These are phyloP conservation scores for Cryphonectria naterciae DNA, from an alignment of 2,329 filamentous ascomycete species.

Conservation along the genomic window DNA sequence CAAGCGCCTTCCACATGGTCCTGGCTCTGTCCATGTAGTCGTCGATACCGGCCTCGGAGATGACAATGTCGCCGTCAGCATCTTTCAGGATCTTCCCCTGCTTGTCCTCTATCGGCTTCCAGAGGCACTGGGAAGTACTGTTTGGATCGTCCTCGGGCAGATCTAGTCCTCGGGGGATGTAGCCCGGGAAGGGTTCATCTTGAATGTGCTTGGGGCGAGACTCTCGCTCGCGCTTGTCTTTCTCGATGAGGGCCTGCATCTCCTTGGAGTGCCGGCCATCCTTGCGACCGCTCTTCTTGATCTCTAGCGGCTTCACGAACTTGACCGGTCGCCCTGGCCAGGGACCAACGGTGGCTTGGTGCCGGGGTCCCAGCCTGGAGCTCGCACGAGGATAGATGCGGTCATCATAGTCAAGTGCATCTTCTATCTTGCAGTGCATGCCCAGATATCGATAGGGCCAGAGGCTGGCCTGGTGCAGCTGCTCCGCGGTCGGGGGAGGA, in stretches of 20 bases:
- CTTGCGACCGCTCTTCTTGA: conserved; percentile 81
- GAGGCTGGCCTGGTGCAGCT: conserved; percentile 88
- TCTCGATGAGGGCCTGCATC: conserved; percentile 75
- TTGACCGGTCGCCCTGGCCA: conserved; percentile 91
- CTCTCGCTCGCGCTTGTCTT: conserved; percentile 77
- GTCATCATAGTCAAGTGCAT: conserved; percentile 95
- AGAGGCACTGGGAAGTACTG: conserved; percentile 76
- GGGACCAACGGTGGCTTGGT: conserved; percentile 82
- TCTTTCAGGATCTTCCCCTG: conserved; percentile 19
- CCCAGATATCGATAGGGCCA: conserved; percentile 97
- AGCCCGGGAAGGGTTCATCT: conserved; percentile 81
- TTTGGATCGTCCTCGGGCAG: conserved; percentile 69
- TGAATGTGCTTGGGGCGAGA: conserved; percentile 91
- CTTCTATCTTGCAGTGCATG: conserved; percentile 92
- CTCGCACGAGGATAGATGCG: conserved; percentile 95
- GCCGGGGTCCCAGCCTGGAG: conserved; percentile 85
- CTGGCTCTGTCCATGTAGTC: conserved; percentile 76
- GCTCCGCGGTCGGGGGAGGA: conserved; percentile 73
- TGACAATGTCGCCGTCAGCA: conserved; percentile 37
- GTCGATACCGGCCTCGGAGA: conserved; percentile 56
- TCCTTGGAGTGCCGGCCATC: conserved; percentile 81
- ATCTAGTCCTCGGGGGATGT: conserved; percentile 83
- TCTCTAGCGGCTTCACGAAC: conserved; percentile 84
- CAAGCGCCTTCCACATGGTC: conserved; percentile 65
- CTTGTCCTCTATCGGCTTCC: conserved; percentile 66